A percentile compares a stretch with the other conserved stretches of the same genome.
Evolutionary conservation across 192 early-diverging fungal genomes (phyloP).

Genomic region (Backusella tarrabulga): DNA sequence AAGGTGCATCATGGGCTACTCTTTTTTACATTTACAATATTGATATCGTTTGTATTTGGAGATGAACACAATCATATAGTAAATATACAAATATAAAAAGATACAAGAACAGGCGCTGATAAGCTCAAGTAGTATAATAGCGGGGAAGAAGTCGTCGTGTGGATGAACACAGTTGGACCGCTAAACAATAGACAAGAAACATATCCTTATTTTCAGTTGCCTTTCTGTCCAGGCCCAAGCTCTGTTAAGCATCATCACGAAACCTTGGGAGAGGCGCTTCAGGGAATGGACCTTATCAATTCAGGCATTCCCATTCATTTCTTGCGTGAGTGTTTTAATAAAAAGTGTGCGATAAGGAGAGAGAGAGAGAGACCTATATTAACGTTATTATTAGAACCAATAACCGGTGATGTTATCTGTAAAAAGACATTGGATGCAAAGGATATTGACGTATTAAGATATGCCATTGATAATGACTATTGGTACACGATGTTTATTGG

Average conservation of each 20-base stretch:
- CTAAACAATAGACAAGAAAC: slow-evolving; percentile 70
- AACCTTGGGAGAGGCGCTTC: slow-evolving; percentile 73
- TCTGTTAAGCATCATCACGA: slow-evolving; percentile 74
- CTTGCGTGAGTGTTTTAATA: slow-evolving; percentile 40
- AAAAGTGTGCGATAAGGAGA: neutral
- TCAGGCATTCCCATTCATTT: slow-evolving; percentile 70
- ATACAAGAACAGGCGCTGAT: neutral
- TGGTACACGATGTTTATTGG: slow-evolving; percentile 65
- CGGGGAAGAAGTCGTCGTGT: slow-evolving; percentile 67
- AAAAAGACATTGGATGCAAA: slow-evolving; percentile 36
- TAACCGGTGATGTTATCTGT: slow-evolving; percentile 46
- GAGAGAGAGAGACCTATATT: neutral
- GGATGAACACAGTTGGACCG: slow-evolving; percentile 67
- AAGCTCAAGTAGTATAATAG: slow-evolving; percentile 47
- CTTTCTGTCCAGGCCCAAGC: slow-evolving; percentile 64
- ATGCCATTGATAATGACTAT: slow-evolving; percentile 64
- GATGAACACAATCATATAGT: slow-evolving; percentile 33
- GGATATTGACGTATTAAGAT: slow-evolving; percentile 57
- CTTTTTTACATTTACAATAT: neutral
- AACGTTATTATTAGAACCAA: slow-evolving; percentile 2
- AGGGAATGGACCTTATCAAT: slow-evolving; percentile 74
- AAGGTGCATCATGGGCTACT: neutral
- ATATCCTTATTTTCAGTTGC: slow-evolving; percentile 72
- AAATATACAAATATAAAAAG: neutral
- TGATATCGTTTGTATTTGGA: slow-evolving; percentile 13